Evolutionary conservation across 2,329 filamentous ascomycete genomes (phyloP).

Genomic region (Aspergillus proliferans): DNA sequence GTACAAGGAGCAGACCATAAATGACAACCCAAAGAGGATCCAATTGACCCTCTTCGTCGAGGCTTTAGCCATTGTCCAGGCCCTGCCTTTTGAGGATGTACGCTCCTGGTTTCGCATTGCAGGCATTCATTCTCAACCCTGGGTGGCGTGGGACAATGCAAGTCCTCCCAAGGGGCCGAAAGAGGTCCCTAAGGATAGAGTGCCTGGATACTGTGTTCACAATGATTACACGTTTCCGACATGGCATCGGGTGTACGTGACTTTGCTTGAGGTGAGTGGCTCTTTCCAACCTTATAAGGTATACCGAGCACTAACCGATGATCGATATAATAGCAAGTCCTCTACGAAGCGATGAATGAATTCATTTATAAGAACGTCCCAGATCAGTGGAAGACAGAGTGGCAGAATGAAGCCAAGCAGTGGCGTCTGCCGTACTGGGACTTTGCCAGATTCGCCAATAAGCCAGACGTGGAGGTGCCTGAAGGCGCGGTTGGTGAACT

Average conservation of each 20-base stretch:
- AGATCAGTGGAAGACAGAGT: neutral
- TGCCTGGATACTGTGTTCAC: neutral
- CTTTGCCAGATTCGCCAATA: neutral
- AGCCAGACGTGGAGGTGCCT: neutral
- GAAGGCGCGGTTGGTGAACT: neutral
- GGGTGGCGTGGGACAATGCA: neutral
- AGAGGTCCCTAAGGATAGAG: neutral
- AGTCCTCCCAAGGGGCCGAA: neutral
- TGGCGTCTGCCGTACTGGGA: neutral
- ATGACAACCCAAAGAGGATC: neutral
- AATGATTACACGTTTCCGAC: neutral
- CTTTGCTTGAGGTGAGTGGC: neutral
- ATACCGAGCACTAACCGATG: neutral
- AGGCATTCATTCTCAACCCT: neutral
- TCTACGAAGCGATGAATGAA: neutral
- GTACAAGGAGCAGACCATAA: neutral
- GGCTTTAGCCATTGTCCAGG: neutral
- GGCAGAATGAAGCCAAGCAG: neutral
- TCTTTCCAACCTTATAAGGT: neutral
- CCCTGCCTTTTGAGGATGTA: neutral
- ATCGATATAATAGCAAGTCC: neutral
- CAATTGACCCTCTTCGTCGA: neutral
- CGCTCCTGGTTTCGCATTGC: neutral
- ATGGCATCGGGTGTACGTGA: neutral
- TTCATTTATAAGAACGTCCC: neutral